Percentiles rank a stretch among this genome's conserved stretches.
Conservation (phyloP, 2,329 filamentous ascomycete species). For the Byssothecium circinans region DNA sequence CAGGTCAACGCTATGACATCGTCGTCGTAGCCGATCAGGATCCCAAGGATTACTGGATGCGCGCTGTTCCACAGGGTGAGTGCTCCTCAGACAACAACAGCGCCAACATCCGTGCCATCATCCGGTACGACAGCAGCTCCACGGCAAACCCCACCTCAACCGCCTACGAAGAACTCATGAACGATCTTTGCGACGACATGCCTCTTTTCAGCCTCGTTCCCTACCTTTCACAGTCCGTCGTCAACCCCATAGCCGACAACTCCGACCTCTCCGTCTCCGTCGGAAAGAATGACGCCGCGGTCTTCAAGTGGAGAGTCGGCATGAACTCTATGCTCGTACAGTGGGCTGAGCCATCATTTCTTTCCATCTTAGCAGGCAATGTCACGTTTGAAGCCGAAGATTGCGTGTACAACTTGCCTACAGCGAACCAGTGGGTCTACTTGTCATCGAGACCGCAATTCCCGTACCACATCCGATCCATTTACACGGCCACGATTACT, state of each 20-base stretch:
- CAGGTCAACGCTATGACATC: constrained; percentile 35
- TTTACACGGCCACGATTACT: constrained; percentile 53
- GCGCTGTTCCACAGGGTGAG: constrained; percentile 18
- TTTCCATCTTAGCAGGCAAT: constrained; percentile 34
- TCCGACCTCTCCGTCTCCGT: constrained; percentile 19
- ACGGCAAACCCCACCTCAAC: constrained; percentile 34
- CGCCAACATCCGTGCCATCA: constrained; percentile 40
- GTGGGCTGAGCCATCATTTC: constrained; percentile 51
- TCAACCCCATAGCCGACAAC: constrained; percentile 10
- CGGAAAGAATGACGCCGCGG: constrained; percentile 5
- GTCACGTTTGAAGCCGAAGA: constrained; percentile 17
- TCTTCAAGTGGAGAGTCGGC: constrained; percentile 41
- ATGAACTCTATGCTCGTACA: constrained; percentile 48
- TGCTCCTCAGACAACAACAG: constrained; percentile 24
- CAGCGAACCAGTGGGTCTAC: constrained; percentile 23
- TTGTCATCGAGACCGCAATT: constrained; percentile 22
- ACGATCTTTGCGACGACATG: constrained; percentile 41
- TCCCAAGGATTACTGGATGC: constrained; percentile 27
- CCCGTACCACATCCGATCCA: constrained; percentile 30
- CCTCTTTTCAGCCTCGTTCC: constrained; percentile 24
- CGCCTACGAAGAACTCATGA: constrained; percentile 22
- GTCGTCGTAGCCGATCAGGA: constrained; percentile 27
- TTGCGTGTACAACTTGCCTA: constrained; percentile 18
- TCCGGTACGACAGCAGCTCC: constrained; percentile 36
- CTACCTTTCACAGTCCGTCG: constrained; percentile 15